phyloP scores from a whole-genome alignment of 495 filamentous ascomycete genomes.

The Aspergillus panamensis region DNA sequence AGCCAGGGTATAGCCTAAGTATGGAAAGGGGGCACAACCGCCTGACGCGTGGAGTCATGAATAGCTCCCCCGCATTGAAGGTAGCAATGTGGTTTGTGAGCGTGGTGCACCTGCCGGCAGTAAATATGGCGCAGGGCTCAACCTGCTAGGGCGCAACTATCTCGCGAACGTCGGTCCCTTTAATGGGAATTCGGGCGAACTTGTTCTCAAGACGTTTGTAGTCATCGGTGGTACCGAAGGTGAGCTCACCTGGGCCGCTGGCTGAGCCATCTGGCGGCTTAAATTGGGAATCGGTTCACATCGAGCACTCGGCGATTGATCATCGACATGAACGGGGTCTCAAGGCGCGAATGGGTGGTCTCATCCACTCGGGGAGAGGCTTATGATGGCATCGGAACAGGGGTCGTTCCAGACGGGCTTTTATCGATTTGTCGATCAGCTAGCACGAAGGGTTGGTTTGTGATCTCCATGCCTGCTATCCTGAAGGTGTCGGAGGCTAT shows the following conservation, averaged over 20 bases:
- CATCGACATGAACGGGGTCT: constrained; percentile 1
- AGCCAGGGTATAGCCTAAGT: neutral
- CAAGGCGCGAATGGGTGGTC: neutral
- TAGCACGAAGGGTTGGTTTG: neutral
- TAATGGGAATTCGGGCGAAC: neutral
- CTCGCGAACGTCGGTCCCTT: neutral
- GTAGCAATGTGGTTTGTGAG: constrained; percentile 3
- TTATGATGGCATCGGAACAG: neutral
- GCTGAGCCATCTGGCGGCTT: neutral
- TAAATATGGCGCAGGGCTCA: neutral
- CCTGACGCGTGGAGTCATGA: neutral
- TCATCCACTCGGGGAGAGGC: neutral
- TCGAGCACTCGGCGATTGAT: neutral
- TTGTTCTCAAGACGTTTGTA: neutral
- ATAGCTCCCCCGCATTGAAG: neutral
- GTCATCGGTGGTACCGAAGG: constrained; percentile 1
- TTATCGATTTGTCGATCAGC: neutral
- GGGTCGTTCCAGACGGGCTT: neutral
- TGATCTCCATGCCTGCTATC: neutral
- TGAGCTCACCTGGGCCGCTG: neutral
- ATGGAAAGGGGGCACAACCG: constrained; percentile 1
- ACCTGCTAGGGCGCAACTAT: neutral
- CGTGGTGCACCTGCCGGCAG: neutral
- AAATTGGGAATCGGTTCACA: constrained; percentile 7
- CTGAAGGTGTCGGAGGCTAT: constrained; percentile 4